phyloP scores from a whole-genome alignment of 2,329 filamentous ascomycete species.

The Dactylonectria macrodidyma region DNA sequence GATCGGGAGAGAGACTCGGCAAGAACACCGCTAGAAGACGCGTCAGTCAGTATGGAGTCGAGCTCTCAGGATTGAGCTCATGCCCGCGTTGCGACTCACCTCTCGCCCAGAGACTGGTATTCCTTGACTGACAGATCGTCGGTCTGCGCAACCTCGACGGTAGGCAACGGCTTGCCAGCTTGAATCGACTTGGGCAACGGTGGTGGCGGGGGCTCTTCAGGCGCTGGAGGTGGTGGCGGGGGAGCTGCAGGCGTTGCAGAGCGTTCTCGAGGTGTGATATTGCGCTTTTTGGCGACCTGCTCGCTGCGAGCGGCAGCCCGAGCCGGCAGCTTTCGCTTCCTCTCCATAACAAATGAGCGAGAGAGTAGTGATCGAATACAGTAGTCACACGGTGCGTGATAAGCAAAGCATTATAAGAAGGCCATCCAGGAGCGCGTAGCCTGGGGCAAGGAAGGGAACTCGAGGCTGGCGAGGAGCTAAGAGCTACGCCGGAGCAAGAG shows the following conservation, averaged over 20 bases:
- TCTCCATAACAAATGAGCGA: conserved; percentile 66
- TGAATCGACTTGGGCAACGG: conserved; percentile 74
- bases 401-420: conserved; percentile 51
- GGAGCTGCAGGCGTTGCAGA: conserved; percentile 64
- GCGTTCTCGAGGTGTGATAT: conserved; percentile 67
- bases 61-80: background rate
- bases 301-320: conserved; percentile 74
- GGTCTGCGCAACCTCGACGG: conserved; percentile 76
- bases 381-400: conserved; percentile 41
- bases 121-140: conserved; percentile 74
- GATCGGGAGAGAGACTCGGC: conserved; percentile 81
- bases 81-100: conserved; percentile 59
- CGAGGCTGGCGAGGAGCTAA: conserved; percentile 8
- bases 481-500: conserved; percentile 10
- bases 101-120: conserved; percentile 82
- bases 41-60: conserved; percentile 39
- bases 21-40: conserved; percentile 75
- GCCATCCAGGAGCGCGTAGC: conserved; percentile 49
- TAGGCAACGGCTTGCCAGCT: conserved; percentile 79
- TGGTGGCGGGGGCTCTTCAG: conserved; percentile 53
- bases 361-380: conserved; percentile 29
- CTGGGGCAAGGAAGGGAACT: conserved; percentile 18
- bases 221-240: conserved; percentile 51
- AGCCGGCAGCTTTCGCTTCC: conserved; percentile 76
- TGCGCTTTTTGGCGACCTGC: conserved; percentile 72